Evolutionary conservation across 2,329 filamentous ascomycete species (phyloP).

Genomic region (Ilyonectria sp.): DNA sequence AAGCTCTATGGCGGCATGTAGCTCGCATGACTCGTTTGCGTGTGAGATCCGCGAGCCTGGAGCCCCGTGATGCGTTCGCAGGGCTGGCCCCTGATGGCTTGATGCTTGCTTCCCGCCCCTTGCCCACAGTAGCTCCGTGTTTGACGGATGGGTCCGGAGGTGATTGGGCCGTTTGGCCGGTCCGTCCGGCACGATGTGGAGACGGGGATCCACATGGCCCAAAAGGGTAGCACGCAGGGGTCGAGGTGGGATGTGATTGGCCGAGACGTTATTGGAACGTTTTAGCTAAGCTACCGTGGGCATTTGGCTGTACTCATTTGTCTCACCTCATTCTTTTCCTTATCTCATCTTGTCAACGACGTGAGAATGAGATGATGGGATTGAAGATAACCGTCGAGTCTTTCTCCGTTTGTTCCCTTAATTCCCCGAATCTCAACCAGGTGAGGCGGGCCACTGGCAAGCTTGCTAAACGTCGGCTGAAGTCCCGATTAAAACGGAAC

Average conservation of each 20-base stretch:
- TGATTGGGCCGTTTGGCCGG: constrained; percentile 9
- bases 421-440: no score
- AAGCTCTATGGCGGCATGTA: not conserved
- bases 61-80: not conserved
- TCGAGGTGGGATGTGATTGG: not conserved
- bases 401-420: not conserved
- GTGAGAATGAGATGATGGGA: not conserved
- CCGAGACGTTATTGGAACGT: no score
- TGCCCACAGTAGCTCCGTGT: constrained; percentile 9
- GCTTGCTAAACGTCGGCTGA: not conserved
- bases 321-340: not conserved
- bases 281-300: not conserved
- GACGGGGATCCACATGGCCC: not conserved
- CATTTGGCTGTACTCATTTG: not conserved
- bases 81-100: constrained; percentile 1
- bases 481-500: not conserved
- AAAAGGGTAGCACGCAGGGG: constrained; percentile 1
- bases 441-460: not conserved
- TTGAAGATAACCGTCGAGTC: not conserved
- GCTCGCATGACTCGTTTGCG: not conserved
- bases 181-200: constrained; percentile 3
- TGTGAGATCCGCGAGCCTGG: not conserved
- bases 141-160: not conserved
- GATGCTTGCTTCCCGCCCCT: constrained; percentile 28
- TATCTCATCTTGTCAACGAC: not conserved